A percentile compares a stretch with the other conserved stretches of the same genome.
Evolutionary conservation across 495 filamentous ascomycete species (phyloP).

Genomic region (Parmelia sp.): DNA sequence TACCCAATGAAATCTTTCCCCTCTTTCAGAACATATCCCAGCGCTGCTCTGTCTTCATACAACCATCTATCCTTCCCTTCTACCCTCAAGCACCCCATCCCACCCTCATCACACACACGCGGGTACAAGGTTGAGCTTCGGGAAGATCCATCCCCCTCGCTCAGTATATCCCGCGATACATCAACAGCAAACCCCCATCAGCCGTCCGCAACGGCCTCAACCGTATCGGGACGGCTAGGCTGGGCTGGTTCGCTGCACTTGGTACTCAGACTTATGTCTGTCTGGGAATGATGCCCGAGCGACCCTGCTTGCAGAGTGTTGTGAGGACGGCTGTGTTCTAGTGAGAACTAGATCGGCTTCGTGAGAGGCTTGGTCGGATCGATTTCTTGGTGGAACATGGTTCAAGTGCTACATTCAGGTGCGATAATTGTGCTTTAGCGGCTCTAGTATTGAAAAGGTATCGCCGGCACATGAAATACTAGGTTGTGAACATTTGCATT

Average conservation of each 20-base stretch:
- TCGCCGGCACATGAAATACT: not conserved
- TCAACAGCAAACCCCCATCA: slow-evolving; percentile 27
- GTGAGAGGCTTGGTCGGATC: not conserved
- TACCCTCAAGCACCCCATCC: not conserved
- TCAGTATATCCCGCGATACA: slow-evolving; percentile 57
- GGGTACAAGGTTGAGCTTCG: slow-evolving; percentile 50
- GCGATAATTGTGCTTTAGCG: not conserved
- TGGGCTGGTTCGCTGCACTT: slow-evolving; percentile 2
- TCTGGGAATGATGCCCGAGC: not conserved
- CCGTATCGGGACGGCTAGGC: slow-evolving; percentile 19
- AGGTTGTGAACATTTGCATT: not conserved
- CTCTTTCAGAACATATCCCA: not conserved
- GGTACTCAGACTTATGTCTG: not conserved
- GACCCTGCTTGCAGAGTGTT: not conserved
- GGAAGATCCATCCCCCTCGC: slow-evolving; percentile 52
- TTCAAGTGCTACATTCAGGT: not conserved
- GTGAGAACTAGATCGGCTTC: not conserved
- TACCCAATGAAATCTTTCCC: not conserved
- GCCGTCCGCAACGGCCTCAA: slow-evolving; percentile 20
- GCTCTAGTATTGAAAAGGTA: not conserved
- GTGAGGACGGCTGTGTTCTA: slow-evolving; percentile 9
- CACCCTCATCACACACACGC: slow-evolving; percentile 10
- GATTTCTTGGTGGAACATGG: not conserved
- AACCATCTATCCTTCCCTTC: not conserved
- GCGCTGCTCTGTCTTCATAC: not conserved